Evolutionary conservation across 768 basidiomycete genomes (phyloP), one percentile per base, ranked within the genome.

Genomic region (Roridomyces roridus): DNA sequence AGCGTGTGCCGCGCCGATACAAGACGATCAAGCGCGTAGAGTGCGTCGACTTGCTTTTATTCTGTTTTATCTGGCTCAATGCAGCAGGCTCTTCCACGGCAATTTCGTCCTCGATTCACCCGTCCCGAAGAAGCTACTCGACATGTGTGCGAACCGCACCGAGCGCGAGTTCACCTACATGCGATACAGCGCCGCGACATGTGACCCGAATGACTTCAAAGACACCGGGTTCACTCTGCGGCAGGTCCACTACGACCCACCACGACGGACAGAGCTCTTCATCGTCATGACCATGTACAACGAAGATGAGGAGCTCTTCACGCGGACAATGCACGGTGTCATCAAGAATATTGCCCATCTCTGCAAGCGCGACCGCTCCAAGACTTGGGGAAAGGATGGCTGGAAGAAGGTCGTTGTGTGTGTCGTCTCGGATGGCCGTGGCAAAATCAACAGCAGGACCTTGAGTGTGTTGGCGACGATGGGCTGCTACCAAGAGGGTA

Each of bases 251-350:
- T 96, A 96, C 71, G 92, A 96, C 65, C 94, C 94, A 0, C 90
- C 92, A 0, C 80, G 96, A 18, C 81, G 90, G 29, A 97, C 96
- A 29, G 96, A 98, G 72, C 77, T 98, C 15, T 96, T 97, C 75
- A 96, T 98, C 64, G 96, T 97, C 39, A 90, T 98, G 85, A 98
- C 96, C 14, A 97, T 98, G 95, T 97, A 96, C 71, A 96, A 97
- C 67, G 94, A 59, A 15, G 58, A 55, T 24, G 58, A 59, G 25
- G 58, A 59, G 65, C 79, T 98, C 6, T 98, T 98, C 74, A 88
- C 88, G 65, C 75, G 95, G 37, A 93, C 96, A 0, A 95, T 98
- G 92, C 91, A 96, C 67, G 96, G 96, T 46, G 91, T 98, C 6
- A 93, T 97, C 72, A 94, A 92, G 81, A 98, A 98, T 65, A 81